A percentile compares a stretch with the other conserved stretches of the same genome.
Evolutionary conservation across 192 early-diverging fungal species (phyloP).

Genomic region (Dissophora globulifera): DNA sequence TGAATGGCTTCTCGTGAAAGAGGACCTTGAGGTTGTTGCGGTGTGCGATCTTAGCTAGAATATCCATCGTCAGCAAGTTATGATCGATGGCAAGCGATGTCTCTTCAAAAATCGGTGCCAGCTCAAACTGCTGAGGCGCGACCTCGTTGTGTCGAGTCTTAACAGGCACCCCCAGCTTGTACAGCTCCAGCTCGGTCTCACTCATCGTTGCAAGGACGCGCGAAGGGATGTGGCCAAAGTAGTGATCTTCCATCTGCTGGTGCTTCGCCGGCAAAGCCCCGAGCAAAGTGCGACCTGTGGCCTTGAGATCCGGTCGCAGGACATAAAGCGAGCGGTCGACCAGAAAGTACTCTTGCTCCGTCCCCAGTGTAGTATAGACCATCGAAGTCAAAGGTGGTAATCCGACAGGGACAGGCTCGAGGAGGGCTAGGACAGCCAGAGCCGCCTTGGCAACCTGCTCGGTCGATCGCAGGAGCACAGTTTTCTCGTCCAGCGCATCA

Average conservation of each 20-base stretch:
- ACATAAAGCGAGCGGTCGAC: constrained; percentile 94
- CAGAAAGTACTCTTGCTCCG: constrained; percentile 99
- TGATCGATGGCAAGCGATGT: constrained; percentile 95
- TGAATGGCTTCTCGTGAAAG: constrained; percentile 99
- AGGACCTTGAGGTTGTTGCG: constrained; percentile 96
- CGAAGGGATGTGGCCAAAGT: constrained; percentile 97
- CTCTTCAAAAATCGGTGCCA: constrained; percentile 98
- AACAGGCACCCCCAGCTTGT: constrained; percentile 93
- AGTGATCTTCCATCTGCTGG: constrained; percentile 99
- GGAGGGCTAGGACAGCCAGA: constrained; percentile 81
- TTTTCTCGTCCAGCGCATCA: constrained; percentile 99
- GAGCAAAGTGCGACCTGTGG: constrained; percentile 92
- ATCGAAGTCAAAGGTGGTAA: constrained; percentile 72
- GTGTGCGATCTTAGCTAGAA: constrained; percentile 96
- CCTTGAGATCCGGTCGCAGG: constrained; percentile 95
- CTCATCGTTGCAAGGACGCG: constrained; percentile 90
- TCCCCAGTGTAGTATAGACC: constrained; percentile 93
- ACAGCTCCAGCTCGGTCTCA: constrained; percentile 94
- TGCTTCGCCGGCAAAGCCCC: constrained; percentile 95
- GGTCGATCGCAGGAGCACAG: constrained; percentile 92
- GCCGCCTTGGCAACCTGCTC: constrained; percentile 85
- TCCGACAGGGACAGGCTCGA: constrained; percentile 68
- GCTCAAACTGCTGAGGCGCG: constrained; percentile 96
- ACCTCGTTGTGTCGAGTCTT: constrained; percentile 99
- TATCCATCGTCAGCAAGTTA: constrained; percentile 97